Evolutionary conservation across 2,329 filamentous ascomycete genomes (phyloP), one percentile per base, ranked within the genome.

Genomic region (Botryotinia globosa): DNA sequence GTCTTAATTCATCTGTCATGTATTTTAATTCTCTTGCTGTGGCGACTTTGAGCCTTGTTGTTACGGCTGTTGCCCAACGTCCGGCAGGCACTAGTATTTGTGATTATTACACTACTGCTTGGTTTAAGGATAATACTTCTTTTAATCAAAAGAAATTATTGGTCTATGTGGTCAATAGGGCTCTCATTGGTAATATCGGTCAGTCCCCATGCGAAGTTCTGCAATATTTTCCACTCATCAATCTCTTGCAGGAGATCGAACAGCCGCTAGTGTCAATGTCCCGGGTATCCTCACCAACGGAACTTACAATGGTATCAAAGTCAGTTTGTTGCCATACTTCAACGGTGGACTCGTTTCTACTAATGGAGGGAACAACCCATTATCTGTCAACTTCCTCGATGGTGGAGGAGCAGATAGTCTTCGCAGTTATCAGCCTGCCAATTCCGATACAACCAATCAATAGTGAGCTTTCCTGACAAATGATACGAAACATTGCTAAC

Each of bases 131-230:
- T 56, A 90, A 89, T 82, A 89, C 85, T 54, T 86, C 86, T 29
- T 84, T 82, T 44, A 90, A 89, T 79, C 88, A 91, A 79, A 81
- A 83, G 71, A 85, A 83, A 0, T 82, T 90, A 3, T 77, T 90
- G 77, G 88, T 85, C 2, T 81, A 87, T 1, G 80, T 90, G 6
- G 87, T 90, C 77, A 90, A 90, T 81, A 90, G 87, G 10, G 89
- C 86, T 32, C 87, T 90, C 74, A 88, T 89, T 76, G 88, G 89
- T n/a, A 89, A 89, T 80, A 89, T 88, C 80, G 89, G 85, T 85
- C 78, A 76, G 83, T 74, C 18, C 39, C 18, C 54, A 10, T 66
- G 12, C 58, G 44, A 45, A 9, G 61, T 22, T 39, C 48, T 39
- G 9, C 18, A 32, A 25, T 29, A 5, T 4, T 1, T 8, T 51